These are phyloP conservation scores for Chlorella sorokiniana DNA, from an alignment of 139 green algal genomes.

Conservation along the genomic window DNA sequence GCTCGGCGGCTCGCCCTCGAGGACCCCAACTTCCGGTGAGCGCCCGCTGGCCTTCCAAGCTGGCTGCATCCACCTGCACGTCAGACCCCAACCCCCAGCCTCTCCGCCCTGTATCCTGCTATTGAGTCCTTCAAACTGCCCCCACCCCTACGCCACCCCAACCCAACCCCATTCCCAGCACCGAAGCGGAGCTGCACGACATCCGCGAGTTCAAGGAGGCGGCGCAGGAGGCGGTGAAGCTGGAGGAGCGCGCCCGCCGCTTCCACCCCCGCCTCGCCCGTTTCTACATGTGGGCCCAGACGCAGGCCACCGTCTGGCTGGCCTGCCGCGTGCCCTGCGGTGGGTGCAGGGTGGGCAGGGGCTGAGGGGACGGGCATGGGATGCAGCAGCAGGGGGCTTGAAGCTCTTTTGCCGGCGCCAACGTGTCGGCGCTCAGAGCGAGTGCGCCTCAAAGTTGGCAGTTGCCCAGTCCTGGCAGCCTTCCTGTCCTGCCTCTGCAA, in stretches of 20 bases:
- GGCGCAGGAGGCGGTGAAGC: constrained; percentile 38
- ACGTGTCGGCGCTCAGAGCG: too few species aligned
- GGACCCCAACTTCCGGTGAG: constrained; percentile 55
- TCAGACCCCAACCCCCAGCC: background rate
- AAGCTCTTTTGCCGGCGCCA: too few species aligned
- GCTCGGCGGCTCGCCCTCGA: constrained; percentile 43
- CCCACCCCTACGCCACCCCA: too few species aligned
- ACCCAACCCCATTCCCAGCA: too few species aligned
- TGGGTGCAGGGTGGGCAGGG: background rate
- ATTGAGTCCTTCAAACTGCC: too few species aligned
- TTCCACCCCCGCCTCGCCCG: constrained; percentile 62
- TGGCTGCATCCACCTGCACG: background rate
- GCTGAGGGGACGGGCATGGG: too few species aligned
- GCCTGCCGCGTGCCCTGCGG: constrained; percentile 44
- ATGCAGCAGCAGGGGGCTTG: too few species aligned
- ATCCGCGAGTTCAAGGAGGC: constrained; percentile 65
- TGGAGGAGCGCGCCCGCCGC: background rate
- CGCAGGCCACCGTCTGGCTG: constrained; percentile 55
- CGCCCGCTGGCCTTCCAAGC: background rate
- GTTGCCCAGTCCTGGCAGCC: too few species aligned
- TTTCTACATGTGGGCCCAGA: constrained; percentile 88
- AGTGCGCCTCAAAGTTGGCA: too few species aligned
- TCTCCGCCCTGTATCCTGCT: background rate
- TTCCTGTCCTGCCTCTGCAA: too few species aligned
- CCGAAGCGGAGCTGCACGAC: constrained; percentile 54